These are phyloP conservation scores for Aspergillus asperescens DNA, from an alignment of 495 filamentous ascomycete species.

Conservation along the genomic window DNA sequence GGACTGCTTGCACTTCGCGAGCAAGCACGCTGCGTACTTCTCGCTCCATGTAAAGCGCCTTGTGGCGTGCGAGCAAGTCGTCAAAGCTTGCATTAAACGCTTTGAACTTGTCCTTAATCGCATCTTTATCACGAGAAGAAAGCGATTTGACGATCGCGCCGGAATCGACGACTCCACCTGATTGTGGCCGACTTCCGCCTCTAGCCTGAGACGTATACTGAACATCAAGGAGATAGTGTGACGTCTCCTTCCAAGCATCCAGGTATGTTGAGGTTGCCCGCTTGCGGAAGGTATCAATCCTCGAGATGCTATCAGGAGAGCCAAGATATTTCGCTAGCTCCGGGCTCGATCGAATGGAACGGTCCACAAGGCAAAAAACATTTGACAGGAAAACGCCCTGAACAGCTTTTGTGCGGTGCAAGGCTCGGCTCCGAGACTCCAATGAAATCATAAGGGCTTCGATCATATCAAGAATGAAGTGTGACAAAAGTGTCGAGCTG, in stretches of 20 bases:
- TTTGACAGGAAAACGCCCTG: conserved; percentile 91
- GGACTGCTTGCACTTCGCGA: conserved; percentile 78
- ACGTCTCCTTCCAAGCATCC: conserved; percentile 84
- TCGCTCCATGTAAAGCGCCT: conserved; percentile 73
- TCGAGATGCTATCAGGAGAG: conserved; percentile 51
- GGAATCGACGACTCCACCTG: conserved; percentile 64
- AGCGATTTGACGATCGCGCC: conserved; percentile 76
- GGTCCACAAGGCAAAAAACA: conserved; percentile 77
- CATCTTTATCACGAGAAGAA: conserved; percentile 84
- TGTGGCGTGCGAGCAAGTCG: conserved; percentile 75
- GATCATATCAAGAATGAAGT: conserved; percentile 81
- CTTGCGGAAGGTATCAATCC: conserved; percentile 81
- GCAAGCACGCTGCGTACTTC: conserved; percentile 76
- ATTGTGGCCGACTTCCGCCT: conserved; percentile 53
- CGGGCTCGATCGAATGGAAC: conserved; percentile 68
- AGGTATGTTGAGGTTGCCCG: conserved; percentile 76
- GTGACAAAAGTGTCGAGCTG: conserved; percentile 77
- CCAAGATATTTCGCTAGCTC: conserved; percentile 71
- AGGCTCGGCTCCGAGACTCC: conserved; percentile 65
- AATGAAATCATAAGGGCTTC: conserved; percentile 71
- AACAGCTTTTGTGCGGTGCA: conserved; percentile 72
- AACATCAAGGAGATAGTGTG: conserved; percentile 79
- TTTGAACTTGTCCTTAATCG: conserved; percentile 92
- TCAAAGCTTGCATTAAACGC: conserved; percentile 90
- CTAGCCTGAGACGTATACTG: conserved; percentile 73